Percentiles rank a stretch among this genome's conserved stretches.
These are phyloP conservation scores for Panaeolus cyanescens DNA, from an alignment of 768 basidiomycete genomes.

Conservation along the genomic window DNA sequence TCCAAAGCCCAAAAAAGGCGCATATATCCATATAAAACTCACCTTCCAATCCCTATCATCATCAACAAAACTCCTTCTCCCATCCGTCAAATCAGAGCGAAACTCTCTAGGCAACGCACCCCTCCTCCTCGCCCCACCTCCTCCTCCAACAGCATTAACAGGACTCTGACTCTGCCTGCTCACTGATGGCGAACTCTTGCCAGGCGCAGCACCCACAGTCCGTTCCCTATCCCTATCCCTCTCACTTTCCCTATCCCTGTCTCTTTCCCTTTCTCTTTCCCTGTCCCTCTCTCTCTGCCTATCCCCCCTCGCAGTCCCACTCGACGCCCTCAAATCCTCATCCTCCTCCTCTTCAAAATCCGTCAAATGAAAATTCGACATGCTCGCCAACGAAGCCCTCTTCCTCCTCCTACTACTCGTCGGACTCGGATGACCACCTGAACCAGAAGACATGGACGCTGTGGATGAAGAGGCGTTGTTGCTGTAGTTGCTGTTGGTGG, in stretches of 20 bases:
- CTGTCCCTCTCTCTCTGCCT: constrained; percentile 24
- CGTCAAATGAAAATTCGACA: constrained; percentile 19
- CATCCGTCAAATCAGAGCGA: constrained; percentile 29
- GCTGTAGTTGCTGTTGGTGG: too few relatives aligned
- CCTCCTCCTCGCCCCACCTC: constrained; percentile 38
- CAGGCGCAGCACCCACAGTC: too few relatives aligned
- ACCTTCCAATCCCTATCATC: constrained; percentile 5
- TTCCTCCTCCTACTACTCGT: constrained; percentile 26
- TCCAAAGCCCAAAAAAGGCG: constrained; percentile 4
- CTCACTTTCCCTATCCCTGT: not conserved
- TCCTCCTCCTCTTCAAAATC: constrained; percentile 29
- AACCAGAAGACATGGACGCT: constrained; percentile 18
- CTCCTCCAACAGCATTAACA: constrained; percentile 61
- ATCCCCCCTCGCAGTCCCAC: constrained; percentile 21
- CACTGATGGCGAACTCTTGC: too few relatives aligned
- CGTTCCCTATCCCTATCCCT: too few relatives aligned
- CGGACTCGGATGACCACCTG: constrained; percentile 27
- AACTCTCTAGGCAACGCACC: constrained; percentile 45
- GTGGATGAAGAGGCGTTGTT: constrained; percentile 25
- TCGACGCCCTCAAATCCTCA: constrained; percentile 10
- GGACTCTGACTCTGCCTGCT: constrained; percentile 59
- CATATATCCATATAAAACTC: constrained; percentile 14
- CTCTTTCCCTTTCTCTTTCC: not conserved
- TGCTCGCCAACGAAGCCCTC: constrained; percentile 28
- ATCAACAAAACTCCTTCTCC: constrained; percentile 13